phyloP scores from a whole-genome alignment of 345 rosid genomes.

The Rhodamnia argentea region DNA sequence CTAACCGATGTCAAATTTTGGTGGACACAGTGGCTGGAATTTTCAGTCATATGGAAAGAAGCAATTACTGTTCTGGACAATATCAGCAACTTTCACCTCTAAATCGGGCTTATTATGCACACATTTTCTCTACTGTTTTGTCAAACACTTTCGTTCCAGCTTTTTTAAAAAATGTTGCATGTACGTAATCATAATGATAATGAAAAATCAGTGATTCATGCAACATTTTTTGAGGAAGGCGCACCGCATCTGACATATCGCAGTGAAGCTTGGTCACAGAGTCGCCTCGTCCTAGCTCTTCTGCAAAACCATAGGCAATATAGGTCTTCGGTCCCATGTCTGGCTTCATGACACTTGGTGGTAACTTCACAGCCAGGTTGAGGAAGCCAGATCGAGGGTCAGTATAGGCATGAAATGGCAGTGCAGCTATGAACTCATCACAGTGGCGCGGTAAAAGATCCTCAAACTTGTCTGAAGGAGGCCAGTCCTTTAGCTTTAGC shows the following conservation, averaged over 20 bases:
- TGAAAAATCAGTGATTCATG: not conserved
- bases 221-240: not conserved
- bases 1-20: not conserved
- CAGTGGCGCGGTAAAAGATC: slow-evolving; percentile 83
- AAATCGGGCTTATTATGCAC: not conserved
- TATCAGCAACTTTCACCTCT: not conserved
- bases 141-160: not conserved
- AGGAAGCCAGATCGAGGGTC: slow-evolving; percentile 73
- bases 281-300: slow-evolving; percentile 93
- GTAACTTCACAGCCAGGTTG: slow-evolving; percentile 73
- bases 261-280: slow-evolving; percentile 94
- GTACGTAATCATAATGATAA: too few relatives aligned
- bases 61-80: not conserved
- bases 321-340: slow-evolving; percentile 95
- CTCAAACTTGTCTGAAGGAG: slow-evolving; percentile 85
- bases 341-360: slow-evolving; percentile 48
- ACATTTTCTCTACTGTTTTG: not conserved
- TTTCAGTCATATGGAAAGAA: not conserved
- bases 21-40: not conserved
- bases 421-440: slow-evolving; percentile 70
- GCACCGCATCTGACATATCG: slow-evolving; percentile 92
- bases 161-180: not conserved
- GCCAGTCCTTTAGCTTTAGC: slow-evolving; percentile 97
- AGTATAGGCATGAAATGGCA: slow-evolving; percentile 76
- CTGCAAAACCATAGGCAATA: slow-evolving; percentile 64